Conservation (phyloP, 2,329 filamentous ascomycete species). For the Penicillium sp. region DNA sequence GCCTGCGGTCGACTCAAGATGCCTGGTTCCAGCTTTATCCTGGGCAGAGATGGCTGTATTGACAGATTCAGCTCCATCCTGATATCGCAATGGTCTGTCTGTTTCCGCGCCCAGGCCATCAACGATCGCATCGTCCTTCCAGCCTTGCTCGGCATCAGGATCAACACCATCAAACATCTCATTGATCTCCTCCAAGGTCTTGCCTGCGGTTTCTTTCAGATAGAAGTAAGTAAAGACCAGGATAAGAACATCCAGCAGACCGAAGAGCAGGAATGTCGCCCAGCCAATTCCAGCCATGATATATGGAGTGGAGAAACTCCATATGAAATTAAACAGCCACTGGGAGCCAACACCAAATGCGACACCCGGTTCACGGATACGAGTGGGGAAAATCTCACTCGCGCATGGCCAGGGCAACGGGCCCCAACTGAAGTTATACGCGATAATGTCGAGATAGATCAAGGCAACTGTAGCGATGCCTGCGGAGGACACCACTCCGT, state of each 20-base stretch:
- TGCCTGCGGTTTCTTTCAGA: conserved; percentile 56
- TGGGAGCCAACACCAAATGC: conserved; percentile 41
- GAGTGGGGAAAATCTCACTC: conserved; percentile 40
- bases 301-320: conserved; percentile 43
- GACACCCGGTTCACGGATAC: conserved; percentile 42
- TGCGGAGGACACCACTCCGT: conserved; percentile 44
- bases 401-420: conserved; percentile 42
- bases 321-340: conserved; percentile 45
- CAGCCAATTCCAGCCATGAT: conserved; percentile 50
- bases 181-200: conserved; percentile 59
- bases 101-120: not conserved
- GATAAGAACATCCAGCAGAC: conserved; percentile 47
- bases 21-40: conserved; percentile 6
- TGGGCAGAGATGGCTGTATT: conserved; percentile 1
- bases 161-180: conserved; percentile 51
- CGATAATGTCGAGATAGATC: conserved; percentile 57
- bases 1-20: conserved; percentile 16
- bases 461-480: conserved; percentile 55
- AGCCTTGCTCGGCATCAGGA: conserved; percentile 13
- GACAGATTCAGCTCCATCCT: conserved; percentile 1
- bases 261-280: conserved; percentile 49
- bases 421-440: conserved; percentile 45
- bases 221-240: conserved; percentile 55
- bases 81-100: not conserved
- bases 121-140: conserved; percentile 3